Conservation (phyloP, 2,329 filamentous ascomycete genomes). For the Phialophora verrucosa region DNA sequence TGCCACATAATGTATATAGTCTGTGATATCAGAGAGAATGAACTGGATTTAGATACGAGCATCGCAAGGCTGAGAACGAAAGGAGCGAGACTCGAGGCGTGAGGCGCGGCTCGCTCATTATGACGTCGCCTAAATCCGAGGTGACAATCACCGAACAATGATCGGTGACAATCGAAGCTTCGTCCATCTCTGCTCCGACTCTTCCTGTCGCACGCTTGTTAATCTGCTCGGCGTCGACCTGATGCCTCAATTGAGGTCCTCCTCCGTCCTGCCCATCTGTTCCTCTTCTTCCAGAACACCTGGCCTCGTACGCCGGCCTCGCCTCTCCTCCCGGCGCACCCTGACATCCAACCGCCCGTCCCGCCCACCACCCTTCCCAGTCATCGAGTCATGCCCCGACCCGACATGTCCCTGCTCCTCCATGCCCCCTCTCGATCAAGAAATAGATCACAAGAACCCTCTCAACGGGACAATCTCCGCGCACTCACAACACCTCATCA, state of each 20-base stretch:
- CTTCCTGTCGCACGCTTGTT: not conserved
- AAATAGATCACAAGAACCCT: slow-evolving; percentile 73
- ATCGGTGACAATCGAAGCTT: not conserved
- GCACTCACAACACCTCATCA: slow-evolving; percentile 81
- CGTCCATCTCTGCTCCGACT: not conserved
- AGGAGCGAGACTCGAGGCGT: not conserved
- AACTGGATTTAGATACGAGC: not conserved
- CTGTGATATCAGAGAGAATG: not conserved
- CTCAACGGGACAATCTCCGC: slow-evolving; percentile 77
- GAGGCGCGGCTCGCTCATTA: not conserved
- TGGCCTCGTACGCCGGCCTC: not conserved
- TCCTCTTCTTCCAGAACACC: slow-evolving; percentile 1
- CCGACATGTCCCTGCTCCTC: slow-evolving; percentile 80
- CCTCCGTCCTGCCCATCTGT: slow-evolving; percentile 3
- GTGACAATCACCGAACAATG: no score
- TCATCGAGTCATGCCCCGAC: slow-evolving; percentile 68
- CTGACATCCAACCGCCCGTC: slow-evolving; percentile 7
- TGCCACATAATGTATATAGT: not conserved
- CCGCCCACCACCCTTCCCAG: slow-evolving; percentile 51
- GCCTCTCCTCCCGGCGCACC: slow-evolving; percentile 13
- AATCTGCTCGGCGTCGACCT: not conserved
- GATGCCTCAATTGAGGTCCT: slow-evolving; percentile 32
- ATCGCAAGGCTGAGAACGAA: slow-evolving; percentile 1
- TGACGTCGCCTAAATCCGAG: slow-evolving; percentile 2
- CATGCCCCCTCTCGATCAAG: slow-evolving; percentile 66